Base-by-base conservation (phyloP, 306 rosid genomes). In the Cicer chorassanicum region DNA sequence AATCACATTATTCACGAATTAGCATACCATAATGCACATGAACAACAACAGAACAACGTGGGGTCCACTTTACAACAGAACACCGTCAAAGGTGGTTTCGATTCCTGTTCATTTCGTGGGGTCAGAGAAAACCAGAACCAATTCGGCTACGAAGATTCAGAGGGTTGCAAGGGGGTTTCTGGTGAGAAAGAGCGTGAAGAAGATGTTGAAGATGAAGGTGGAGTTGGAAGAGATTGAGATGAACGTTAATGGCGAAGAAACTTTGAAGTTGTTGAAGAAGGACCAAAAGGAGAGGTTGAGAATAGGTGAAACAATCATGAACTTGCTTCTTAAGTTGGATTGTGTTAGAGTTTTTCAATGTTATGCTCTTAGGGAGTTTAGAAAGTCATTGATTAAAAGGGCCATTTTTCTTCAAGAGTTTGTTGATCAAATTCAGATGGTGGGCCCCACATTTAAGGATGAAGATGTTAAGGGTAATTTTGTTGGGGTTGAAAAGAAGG, bases 351-450 rank as follows among this genome's bases (percentile, higher is more conserved):
- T 88, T 3, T 78, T 88, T 1, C n/a, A 70, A 2, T 81, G 24
- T 40, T 82, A 73, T 9, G 91, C 89, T 0, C 84, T 93, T 36
- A 88, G 96, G 80, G 90, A 78, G 2, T 78, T 80, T 24, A 73
- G 97, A 46, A 93, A 81, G 83, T 51, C 83, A 0, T 83, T 85
- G 46, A 84, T 89, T n/a, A 88, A 79, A 21, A 89, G 74, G 68
- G 87, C 88, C n/a, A 88, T 91, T 66, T 82, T 78, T 0, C 75
- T 89, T 78, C 97, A 88, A 73, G 98, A 93, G 48, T 15, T 72
- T 44, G 50, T 89, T 46, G 98, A 93, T 64, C 71, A 74, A 4
- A 53, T 83, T 66, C 71, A 44, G 1, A 84, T 19, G 3, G 85
- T 54, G 8, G 84, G 24, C 5, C 46, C 70, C 4, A 55, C 49